phyloP scores from a whole-genome alignment of 352 stramenopile species.

The Pythium graminicola region DNA sequence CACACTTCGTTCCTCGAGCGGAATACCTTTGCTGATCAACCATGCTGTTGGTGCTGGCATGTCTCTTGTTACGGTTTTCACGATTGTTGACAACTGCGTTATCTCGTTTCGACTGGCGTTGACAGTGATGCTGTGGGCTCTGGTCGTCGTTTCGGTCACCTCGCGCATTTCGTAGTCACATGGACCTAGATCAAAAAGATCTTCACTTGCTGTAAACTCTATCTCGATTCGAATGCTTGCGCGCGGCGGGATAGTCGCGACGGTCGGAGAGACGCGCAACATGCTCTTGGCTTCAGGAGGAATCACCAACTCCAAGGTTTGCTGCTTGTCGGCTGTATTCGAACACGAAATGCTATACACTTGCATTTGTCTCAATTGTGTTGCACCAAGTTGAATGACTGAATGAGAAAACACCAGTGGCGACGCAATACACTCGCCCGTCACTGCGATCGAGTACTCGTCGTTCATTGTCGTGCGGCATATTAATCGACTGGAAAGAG shows the following conservation, averaged over 20 bases:
- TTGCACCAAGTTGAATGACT: conserved; percentile 38
- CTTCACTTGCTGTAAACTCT: conserved; percentile 52
- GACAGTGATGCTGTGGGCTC: conserved; percentile 9
- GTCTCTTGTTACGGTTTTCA: neutral
- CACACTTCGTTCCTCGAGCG: conserved; percentile 48
- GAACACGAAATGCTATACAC: conserved; percentile 34
- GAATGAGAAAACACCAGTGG: conserved; percentile 45
- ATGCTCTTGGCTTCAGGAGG: conserved; percentile 29
- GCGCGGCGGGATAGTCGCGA: conserved; percentile 40
- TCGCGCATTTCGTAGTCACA: conserved; percentile 7
- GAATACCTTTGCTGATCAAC: conserved; percentile 18
- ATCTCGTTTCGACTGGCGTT: neutral
- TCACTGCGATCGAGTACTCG: conserved; percentile 34
- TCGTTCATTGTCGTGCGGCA: conserved; percentile 44
- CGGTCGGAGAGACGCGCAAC: conserved; percentile 57
- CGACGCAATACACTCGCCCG: conserved; percentile 31
- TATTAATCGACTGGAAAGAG: conserved; percentile 28
- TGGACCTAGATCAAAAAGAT: conserved; percentile 33
- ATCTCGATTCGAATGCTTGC: conserved; percentile 69
- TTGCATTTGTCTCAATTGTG: conserved; percentile 34
- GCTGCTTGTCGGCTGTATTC: conserved; percentile 34
- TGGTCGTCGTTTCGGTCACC: neutral
- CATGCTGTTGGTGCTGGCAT: conserved; percentile 10
- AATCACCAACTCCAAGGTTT: conserved; percentile 38
- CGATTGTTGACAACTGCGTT: neutral